Evolutionary conservation across 176 grass and related monocot genomes (phyloP), one percentile per base, ranked within the genome.

Genomic region (Cymbopogon citratus): DNA sequence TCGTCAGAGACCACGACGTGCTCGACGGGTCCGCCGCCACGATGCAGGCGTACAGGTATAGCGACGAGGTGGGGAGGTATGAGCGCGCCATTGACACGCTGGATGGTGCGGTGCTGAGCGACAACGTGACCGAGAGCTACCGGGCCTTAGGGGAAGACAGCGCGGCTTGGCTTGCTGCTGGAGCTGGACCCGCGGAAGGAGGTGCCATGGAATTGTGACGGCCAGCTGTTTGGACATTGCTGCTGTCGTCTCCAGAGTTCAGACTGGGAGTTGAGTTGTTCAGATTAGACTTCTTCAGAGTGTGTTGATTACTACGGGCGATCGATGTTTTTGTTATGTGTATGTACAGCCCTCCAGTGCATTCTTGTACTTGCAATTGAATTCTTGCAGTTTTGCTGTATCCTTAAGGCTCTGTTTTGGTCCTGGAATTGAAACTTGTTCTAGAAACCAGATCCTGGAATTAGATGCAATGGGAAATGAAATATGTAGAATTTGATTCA

Each of bases 1-100:
- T 91, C 51, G 87, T 93, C 19, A 51, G 72, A 64, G 92, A 88
- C 84, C 88, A 95, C 75, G 87, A 85, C 38, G 95, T 95, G 72
- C 14, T 95, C 9, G 67, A 86, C 76, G 95, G 92, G 61, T 88
- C 90, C 19, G 92, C 84, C 5, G 52, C 75, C 35, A 93, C 92
- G 27, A 63, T 19, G 64, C 85, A 91, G 71, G 71, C 56, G 33
- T 98, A 98, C 80, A 63, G 80, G 35, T 98, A 86, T 43, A 79
- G 76, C 31, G 88, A 93, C 85, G 61, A 77, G 5, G 25, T 38
- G 11, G 52, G 79, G 41, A 43, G 68, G 51, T 85, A 80, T 71
- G 60, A 33, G 60, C 82, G 95, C 25, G 51, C 61, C 43, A 90
- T 95, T 66, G 83, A 68, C 12, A 87, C 79, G 12, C 71, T 51